Evolutionary conservation across 306 rosid species (phyloP).

Genomic region (Potentilla sterilis): DNA sequence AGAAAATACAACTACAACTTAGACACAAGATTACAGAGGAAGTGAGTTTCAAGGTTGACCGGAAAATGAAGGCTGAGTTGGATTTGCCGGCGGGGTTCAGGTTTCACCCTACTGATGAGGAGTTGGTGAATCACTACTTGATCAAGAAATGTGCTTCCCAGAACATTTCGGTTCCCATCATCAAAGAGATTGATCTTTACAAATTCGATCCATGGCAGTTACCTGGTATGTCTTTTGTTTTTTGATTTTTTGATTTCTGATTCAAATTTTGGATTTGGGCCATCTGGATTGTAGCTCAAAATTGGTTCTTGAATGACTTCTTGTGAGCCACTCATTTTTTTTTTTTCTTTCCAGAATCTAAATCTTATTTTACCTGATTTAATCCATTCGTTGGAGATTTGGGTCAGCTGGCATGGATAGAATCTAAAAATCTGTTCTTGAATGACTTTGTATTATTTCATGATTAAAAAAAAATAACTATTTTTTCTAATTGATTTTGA

Average conservation of each 20-base stretch:
- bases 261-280: neutral
- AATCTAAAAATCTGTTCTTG: neutral
- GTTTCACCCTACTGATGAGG: constrained; percentile 96
- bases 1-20: neutral
- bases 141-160: constrained; percentile 70
- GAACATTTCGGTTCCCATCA: constrained; percentile 62
- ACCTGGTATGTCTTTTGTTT: constrained; percentile 47
- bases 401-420: neutral
- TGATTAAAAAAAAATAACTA: neutral
- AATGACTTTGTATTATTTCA: neutral
- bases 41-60: neutral
- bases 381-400: neutral
- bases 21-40: neutral
- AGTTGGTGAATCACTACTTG: constrained; percentile 71
- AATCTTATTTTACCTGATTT: neutral
- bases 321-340: neutral
- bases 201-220: constrained; percentile 92
- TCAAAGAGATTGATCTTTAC: constrained; percentile 84
- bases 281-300: neutral
- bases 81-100: constrained; percentile 87
- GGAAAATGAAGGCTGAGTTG: constrained; percentile 24
- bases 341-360: no score
- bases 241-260: neutral
- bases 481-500: neutral
- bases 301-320: neutral